A percentile compares a stretch with the other conserved stretches of the same genome.
Evolutionary conservation across 177 flowering plant genomes (phyloP).

Genomic region (Vitis hybrid): DNA sequence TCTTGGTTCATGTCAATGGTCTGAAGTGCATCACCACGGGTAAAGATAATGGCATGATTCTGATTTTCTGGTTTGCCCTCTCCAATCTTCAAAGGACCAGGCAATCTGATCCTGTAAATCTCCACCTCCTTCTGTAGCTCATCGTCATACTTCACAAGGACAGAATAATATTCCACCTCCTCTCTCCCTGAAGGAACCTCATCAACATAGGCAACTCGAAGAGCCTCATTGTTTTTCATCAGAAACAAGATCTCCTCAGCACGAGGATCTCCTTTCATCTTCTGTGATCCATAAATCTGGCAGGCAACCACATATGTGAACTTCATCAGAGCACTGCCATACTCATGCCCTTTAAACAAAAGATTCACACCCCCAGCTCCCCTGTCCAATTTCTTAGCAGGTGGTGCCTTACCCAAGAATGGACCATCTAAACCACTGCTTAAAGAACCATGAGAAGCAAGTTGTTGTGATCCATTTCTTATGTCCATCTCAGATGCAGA

Average conservation of each 20-base stretch:
- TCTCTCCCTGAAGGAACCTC: constrained; percentile 65
- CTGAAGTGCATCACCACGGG: constrained; percentile 94
- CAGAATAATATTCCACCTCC: constrained; percentile 75
- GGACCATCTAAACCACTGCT: constrained; percentile 30
- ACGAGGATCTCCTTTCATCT: constrained; percentile 58
- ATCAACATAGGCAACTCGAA: constrained; percentile 94
- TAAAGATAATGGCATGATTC: constrained; percentile 94
- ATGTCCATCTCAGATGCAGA: constrained; percentile 89
- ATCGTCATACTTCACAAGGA: constrained; percentile 89
- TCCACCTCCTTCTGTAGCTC: constrained; percentile 77
- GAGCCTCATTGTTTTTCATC: constrained; percentile 89
- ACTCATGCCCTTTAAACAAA: constrained; percentile 75
- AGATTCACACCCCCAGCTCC: constrained; percentile 55
- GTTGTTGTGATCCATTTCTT: constrained; percentile 51
- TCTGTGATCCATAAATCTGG: constrained; percentile 91
- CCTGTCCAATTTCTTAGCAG: constrained; percentile 42
- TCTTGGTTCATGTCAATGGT: constrained; percentile 99
- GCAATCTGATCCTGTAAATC: constrained; percentile 77
- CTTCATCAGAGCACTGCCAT: constrained; percentile 81
- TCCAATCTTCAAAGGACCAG: constrained; percentile 93
- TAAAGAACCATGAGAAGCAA: constrained; percentile 50
- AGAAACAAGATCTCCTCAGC: constrained; percentile 81
- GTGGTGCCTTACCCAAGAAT: constrained; percentile 18
- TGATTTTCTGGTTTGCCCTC: constrained; percentile 99
- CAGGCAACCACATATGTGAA: constrained; percentile 90